A percentile compares a stretch with the other conserved stretches of the same genome.
phyloP scores from a whole-genome alignment of 108 stramenopile species.

The Nitzschia palea region DNA sequence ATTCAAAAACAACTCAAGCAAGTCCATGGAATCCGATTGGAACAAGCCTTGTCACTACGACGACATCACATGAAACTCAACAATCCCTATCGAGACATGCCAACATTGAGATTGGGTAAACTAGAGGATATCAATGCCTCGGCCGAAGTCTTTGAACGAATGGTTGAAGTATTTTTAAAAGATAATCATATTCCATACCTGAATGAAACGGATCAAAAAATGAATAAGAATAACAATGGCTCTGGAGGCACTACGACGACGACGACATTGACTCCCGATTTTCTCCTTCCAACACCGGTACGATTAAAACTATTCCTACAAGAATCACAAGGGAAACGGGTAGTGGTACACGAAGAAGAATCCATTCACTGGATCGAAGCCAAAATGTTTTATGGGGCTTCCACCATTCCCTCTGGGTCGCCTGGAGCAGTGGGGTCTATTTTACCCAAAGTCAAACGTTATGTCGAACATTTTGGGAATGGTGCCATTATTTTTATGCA shows the following conservation, averaged over 20 bases:
- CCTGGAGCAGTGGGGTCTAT: constrained; percentile 65
- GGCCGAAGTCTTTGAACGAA: constrained; percentile 58
- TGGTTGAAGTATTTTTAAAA: constrained; percentile 43
- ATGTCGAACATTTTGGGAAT: constrained; percentile 53
- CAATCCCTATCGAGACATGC: constrained; percentile 41
- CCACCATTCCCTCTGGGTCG: constrained; percentile 52
- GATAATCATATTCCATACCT: constrained; percentile 32
- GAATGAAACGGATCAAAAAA: constrained; percentile 66
- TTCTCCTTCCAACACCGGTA: constrained; percentile 42
- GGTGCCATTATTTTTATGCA: constrained; percentile 73
- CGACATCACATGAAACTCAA: constrained; percentile 65
- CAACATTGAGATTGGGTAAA: constrained; percentile 44
- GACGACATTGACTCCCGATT: constrained; percentile 54
- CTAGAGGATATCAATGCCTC: constrained; percentile 40
- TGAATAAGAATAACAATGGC: too few relatives aligned
- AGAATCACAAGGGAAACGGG: neutral
- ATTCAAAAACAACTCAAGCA: constrained; percentile 24
- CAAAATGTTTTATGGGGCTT: constrained; percentile 86
- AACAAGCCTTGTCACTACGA: constrained; percentile 58
- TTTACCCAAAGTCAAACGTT: constrained; percentile 41
- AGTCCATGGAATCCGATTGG: constrained; percentile 33
- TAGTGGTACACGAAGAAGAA: constrained; percentile 2
- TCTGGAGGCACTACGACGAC: neutral
- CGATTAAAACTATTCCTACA: constrained; percentile 16
- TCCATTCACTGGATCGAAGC: constrained; percentile 73